These are phyloP conservation scores for Talaromyces albobiverticillius DNA, from an alignment of 2,329 filamentous ascomycete species.

Conservation along the genomic window DNA sequence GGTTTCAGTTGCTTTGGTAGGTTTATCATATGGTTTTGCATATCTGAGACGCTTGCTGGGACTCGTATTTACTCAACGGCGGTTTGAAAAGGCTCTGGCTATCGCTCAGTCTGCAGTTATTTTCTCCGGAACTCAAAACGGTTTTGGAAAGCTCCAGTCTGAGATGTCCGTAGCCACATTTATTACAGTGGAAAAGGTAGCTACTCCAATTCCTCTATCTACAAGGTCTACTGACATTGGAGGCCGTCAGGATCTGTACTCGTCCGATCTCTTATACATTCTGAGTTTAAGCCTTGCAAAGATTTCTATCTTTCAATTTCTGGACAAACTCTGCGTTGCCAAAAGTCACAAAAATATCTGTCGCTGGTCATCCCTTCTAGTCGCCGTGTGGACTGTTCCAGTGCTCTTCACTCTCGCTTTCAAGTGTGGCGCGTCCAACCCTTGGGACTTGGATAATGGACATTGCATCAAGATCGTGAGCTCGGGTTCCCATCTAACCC, in stretches of 20 bases:
- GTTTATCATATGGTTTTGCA: background rate
- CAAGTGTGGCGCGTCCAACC: background rate
- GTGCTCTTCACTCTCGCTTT: slow-evolving; percentile 4
- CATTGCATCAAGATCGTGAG: slow-evolving; percentile 7
- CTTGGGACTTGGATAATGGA: background rate
- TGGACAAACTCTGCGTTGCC: background rate
- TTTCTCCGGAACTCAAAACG: background rate
- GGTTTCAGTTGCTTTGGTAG: slow-evolving; percentile 1
- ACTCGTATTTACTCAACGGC: background rate
- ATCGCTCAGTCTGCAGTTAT: slow-evolving; percentile 1
- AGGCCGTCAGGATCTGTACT: background rate
- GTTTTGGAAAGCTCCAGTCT: slow-evolving; percentile 2
- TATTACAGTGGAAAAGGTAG: slow-evolving; percentile 1
- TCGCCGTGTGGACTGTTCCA: slow-evolving; percentile 2
- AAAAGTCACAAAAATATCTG: background rate
- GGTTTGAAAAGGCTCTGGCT: background rate
- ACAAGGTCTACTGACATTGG: background rate
- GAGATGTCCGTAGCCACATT: background rate
- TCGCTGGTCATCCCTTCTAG: slow-evolving; percentile 2
- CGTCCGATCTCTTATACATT: slow-evolving; percentile 3
- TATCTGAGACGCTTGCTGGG: background rate
- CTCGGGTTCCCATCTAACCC: background rate
- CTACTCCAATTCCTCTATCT: background rate
- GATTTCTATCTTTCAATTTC: background rate
- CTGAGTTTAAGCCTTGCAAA: slow-evolving; percentile 5